Base-by-base conservation (phyloP, 2,329 filamentous ascomycete genomes). In the Pestalotiopsis sp. region DNA sequence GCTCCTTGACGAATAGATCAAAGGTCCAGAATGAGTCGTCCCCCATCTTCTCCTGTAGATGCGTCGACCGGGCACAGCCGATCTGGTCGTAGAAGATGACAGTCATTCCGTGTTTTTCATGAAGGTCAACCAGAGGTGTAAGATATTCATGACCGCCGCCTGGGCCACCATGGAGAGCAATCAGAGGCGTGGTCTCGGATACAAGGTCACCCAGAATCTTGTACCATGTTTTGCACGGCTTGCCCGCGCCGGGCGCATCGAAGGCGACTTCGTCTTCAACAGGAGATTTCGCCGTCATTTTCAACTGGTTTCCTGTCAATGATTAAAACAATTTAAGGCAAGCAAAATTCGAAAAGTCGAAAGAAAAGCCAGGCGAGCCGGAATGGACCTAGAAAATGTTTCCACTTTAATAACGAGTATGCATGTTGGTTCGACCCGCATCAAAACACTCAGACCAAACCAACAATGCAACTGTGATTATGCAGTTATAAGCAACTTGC, bases 21-120 rank as follows among this genome's bases (percentile, higher is more conserved):
- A 66, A 60, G 9, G 49, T 13, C 71, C 73, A 74, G 49, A 73
- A 73, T 0, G 64, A 27, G 36, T 66, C 25, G 25, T 73, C 70
- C 25, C 72, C 70, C 4, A 60, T 64, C 23, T 69, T 71, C 2
- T 73, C 23, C 0, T 4, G 68, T 3, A 73, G 68, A 68, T 74
- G 72, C 1, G 73, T 74, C 11, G 73, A 74, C 1, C 23, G 45
- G 4, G 57, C 73, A 17, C 69, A 70, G 12, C 73, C 73, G 7
- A 74, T 71, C 58, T 74, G 72, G 62, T 74, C 73, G 39, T 73
- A 73, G 39, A 73, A 71, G n/a, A 73, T n/a, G n/a, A 73, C 62
- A 2, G 71, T 69, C 3, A 68, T 13, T 4, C 68, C 69, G 57
- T 71, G 66, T 7, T 61, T 20, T 0, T 13, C 23, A 20, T 59